Percentiles rank a stretch among this genome's conserved stretches.
Evolutionary conservation across 2,329 filamentous ascomycete species (phyloP).

Genomic region (Cercospora beticola): DNA sequence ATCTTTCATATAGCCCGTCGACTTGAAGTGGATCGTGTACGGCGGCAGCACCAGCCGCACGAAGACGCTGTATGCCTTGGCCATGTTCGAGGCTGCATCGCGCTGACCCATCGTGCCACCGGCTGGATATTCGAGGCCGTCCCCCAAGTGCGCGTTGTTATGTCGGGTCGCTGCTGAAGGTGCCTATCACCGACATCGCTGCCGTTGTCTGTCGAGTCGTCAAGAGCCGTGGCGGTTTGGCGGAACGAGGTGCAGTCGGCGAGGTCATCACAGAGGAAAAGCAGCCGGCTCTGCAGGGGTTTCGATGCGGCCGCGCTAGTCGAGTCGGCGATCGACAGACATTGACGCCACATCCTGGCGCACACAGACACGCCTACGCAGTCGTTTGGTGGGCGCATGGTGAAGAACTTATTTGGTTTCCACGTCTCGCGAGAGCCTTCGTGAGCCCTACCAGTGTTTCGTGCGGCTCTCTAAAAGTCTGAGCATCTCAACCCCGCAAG

Average conservation of each 20-base stretch:
- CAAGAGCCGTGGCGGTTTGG: not conserved
- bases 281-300: not conserved
- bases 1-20: conserved; percentile 59
- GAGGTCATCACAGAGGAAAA: not conserved
- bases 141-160: not conserved
- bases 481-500: not conserved
- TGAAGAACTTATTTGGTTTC: not conserved
- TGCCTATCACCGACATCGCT: not conserved
- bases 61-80: conserved; percentile 44
- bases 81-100: conserved; percentile 16
- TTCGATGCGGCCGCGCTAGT: not conserved
- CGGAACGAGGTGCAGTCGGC: not conserved
- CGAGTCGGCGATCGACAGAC: conserved; percentile 1
- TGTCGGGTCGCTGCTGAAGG: not conserved
- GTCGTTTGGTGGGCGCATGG: not conserved
- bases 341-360: not conserved
- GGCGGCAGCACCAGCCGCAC: conserved; percentile 48
- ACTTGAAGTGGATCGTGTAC: conserved; percentile 61
- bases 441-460: not conserved
- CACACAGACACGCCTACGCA: not conserved
- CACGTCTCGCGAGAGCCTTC: not conserved
- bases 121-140: not conserved
- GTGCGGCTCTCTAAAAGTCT: not conserved
- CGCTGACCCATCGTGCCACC: not conserved
- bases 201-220: not conserved